These are phyloP conservation scores for Perkinsus chesapeaki DNA, from an alignment of 169 alveolate genomes.

Conservation along the genomic window DNA sequence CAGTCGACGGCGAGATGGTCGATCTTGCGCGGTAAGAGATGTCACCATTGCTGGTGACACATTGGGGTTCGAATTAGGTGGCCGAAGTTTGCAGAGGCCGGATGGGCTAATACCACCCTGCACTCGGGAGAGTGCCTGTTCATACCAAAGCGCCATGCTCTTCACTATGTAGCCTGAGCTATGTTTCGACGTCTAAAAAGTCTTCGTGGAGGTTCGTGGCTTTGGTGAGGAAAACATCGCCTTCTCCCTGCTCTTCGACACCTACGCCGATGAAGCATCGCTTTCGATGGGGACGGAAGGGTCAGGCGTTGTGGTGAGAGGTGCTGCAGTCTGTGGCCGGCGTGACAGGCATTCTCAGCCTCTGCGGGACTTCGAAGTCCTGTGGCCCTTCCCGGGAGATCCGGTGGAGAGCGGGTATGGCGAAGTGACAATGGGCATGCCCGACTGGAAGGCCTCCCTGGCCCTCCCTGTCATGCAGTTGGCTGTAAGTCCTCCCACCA, in stretches of 20 bases:
- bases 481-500: too few species aligned
- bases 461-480: not conserved
- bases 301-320: not conserved
- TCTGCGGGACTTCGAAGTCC: not conserved
- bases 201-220: not conserved
- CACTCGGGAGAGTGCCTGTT: not conserved
- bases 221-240: not conserved
- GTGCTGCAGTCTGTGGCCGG: not conserved
- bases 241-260: not conserved
- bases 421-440: not conserved
- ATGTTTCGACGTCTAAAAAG: not conserved
- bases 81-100: not conserved
- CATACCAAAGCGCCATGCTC: not conserved
- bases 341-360: not conserved
- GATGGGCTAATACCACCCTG: not conserved
- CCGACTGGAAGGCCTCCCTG: not conserved
- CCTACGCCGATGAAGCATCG: not conserved
- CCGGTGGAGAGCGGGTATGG: not conserved
- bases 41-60: too few species aligned
- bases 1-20: not conserved
- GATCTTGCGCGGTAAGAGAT: not conserved
- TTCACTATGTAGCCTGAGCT: not conserved
- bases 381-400: not conserved
- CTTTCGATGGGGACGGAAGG: not conserved
- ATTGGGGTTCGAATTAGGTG: not conserved